Evolutionary conservation across 2,329 filamentous ascomycete species (phyloP).

Genomic region (Talaromyces marneffei): DNA sequence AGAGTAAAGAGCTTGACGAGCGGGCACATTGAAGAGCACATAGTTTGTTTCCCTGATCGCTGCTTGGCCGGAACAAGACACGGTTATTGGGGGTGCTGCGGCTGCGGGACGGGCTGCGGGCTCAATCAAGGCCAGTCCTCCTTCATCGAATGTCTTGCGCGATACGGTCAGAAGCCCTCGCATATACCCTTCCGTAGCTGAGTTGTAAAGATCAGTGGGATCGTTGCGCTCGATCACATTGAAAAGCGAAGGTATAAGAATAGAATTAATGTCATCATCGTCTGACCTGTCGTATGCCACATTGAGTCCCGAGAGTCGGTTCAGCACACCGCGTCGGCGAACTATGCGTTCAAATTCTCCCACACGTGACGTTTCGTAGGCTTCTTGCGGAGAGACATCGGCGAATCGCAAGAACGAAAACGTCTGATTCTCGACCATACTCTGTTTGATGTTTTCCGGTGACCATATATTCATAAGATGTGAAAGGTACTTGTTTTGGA

Average conservation of each 20-base stretch:
- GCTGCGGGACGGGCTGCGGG: conserved; percentile 72
- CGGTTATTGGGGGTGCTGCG: conserved; percentile 77
- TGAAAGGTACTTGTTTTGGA: conserved; percentile 67
- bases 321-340: conserved; percentile 46
- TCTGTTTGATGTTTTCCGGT: conserved; percentile 67
- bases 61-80: conserved; percentile 66
- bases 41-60: conserved; percentile 59
- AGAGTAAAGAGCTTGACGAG: conserved; percentile 72
- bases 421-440: conserved; percentile 54
- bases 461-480: conserved; percentile 89
- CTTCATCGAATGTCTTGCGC: conserved; percentile 56
- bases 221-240: conserved; percentile 69
- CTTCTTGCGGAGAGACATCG: conserved; percentile 68
- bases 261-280: conserved; percentile 55
- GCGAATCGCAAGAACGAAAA: conserved; percentile 92
- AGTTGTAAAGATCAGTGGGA: conserved; percentile 60
- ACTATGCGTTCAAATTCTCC: conserved; percentile 70
- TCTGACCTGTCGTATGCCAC: conserved; percentile 64
- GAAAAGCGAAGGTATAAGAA: conserved; percentile 72
- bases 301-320: conserved; percentile 61
- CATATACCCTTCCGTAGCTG: conserved; percentile 67
- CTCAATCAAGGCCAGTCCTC: conserved; percentile 73
- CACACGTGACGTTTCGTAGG: conserved; percentile 61
- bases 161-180: conserved; percentile 74
- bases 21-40: conserved; percentile 68